A percentile compares a stretch with the other conserved stretches of the same genome.
phyloP scores from a whole-genome alignment of 352 stramenopile genomes.

The Phytophthora pini region DNA sequence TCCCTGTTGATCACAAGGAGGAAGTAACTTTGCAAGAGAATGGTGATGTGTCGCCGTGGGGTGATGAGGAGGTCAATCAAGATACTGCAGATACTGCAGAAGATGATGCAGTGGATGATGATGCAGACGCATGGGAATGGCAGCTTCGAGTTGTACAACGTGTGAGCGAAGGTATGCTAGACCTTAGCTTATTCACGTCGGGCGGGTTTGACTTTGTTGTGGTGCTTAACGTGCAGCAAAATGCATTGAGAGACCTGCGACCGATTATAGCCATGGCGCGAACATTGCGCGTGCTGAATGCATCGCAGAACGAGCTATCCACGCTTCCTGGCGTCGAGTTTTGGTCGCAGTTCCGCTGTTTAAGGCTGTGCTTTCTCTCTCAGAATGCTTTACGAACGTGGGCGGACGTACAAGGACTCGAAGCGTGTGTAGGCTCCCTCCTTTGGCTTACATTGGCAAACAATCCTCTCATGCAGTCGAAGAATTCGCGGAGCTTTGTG shows the following conservation, averaged over 20 bases:
- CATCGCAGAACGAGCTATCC: conserved; percentile 58
- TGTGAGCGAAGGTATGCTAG: conserved; percentile 41
- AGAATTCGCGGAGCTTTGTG: conserved; percentile 66
- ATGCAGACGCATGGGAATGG: conserved; percentile 39
- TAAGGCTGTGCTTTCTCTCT: conserved; percentile 68
- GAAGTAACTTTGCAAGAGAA: conserved; percentile 2
- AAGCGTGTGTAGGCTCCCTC: conserved; percentile 44
- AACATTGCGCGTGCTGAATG: conserved; percentile 68
- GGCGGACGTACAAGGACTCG: conserved; percentile 54
- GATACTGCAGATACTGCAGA: conserved; percentile 1
- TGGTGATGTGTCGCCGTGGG: conserved; percentile 12
- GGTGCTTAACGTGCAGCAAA: conserved; percentile 69
- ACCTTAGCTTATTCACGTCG: conserved; percentile 41
- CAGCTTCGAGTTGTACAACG: conserved; percentile 65
- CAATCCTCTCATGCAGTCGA: conserved; percentile 67
- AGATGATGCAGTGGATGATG: conserved; percentile 14
- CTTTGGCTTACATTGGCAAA: conserved; percentile 65
- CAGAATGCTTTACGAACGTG: conserved; percentile 62
- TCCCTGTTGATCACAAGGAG: background rate
- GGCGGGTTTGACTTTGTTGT: conserved; percentile 60
- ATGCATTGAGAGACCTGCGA: conserved; percentile 60
- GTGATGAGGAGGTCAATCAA: conserved; percentile 18
- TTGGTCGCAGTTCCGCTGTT: conserved; percentile 54
- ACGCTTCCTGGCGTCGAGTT: conserved; percentile 54
- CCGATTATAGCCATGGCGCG: conserved; percentile 46